These are phyloP conservation scores for Penicillium atrosanguineum DNA, from an alignment of 495 filamentous ascomycete genomes.

Conservation along the genomic window DNA sequence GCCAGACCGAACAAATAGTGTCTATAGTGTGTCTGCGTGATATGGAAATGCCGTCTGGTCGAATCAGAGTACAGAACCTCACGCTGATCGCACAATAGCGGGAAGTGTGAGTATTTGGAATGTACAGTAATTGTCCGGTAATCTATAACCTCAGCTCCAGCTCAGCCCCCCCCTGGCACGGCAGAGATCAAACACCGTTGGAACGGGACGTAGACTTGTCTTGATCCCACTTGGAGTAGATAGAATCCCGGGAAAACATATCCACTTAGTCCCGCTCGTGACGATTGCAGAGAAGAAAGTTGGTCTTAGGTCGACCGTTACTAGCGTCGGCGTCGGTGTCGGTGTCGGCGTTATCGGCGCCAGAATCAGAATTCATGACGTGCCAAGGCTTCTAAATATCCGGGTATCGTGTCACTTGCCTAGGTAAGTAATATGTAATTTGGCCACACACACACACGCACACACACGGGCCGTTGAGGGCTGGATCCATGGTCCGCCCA, in stretches of 20 bases:
- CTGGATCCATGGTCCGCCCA: neutral
- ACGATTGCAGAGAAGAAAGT: no score
- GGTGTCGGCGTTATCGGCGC: neutral
- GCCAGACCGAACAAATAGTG: no score
- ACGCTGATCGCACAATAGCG: neutral
- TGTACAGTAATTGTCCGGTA: neutral
- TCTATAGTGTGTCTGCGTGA: neutral
- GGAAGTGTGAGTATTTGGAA: neutral
- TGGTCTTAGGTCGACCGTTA: no score
- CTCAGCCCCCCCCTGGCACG: no score
- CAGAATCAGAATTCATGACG: neutral
- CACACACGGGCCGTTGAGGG: neutral
- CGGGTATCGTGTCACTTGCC: neutral
- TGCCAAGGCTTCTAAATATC: neutral
- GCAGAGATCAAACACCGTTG: no score
- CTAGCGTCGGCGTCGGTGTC: no score
- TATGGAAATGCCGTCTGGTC: neutral
- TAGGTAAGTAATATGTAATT: neutral
- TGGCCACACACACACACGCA: neutral
- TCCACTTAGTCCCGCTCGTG: no score
- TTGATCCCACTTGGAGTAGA: no score
- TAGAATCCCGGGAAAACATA: no score
- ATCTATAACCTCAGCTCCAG: neutral
- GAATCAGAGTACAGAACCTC: neutral
- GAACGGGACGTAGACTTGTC: no score